Base-by-base conservation (phyloP, 306 rosid genomes). In the Carpinus viminea region DNA sequence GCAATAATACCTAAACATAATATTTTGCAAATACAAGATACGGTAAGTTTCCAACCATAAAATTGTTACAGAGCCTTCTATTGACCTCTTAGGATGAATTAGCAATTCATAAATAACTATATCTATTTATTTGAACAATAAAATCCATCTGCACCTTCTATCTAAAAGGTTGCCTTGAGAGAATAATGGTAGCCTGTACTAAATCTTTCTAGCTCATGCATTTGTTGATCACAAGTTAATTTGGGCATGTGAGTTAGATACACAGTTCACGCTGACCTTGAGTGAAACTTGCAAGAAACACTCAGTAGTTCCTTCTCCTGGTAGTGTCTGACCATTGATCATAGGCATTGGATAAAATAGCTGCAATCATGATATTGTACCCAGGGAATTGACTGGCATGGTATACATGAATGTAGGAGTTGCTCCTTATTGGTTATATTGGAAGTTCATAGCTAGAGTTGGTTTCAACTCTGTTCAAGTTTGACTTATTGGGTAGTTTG, bases 291-390 rank as follows among this genome's bases (percentile, higher is more conserved):
- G 24, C 34, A 59, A 24, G 65, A 24, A 11, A 59, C 65, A 4
- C 65, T 12, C 17, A 59, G 65, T 47, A 8, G 52, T 47, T 47
- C 52, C 52, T 47, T 47, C 52, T 47, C 52, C 15, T 47, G 52
- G 13, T 47, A 8, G 12, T 57, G 17, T 47, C 12, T 9, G 21
- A 45, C n/a, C 54, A n/a, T 60, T 57, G 70, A 8, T 43, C 53
- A 41, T 48, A 57, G 43, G 75, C 77, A 71, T 43, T 21, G 57
- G 41, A 60, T 55, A 71, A 56, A 34, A 70, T 55, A 50, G 64
- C 24, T 57, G 48, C 26, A 3, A 21, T 70, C 73, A 26, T 47
- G 41, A 55, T 68, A 45, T 16, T 74, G 55, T 55, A 21, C 11
- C 75, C 26, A 78, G 64, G 24, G 21, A 53, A 16, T 53, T 53